phyloP scores from a whole-genome alignment of 2,329 filamentous ascomycete genomes.

The Epichloe coenophiala region DNA sequence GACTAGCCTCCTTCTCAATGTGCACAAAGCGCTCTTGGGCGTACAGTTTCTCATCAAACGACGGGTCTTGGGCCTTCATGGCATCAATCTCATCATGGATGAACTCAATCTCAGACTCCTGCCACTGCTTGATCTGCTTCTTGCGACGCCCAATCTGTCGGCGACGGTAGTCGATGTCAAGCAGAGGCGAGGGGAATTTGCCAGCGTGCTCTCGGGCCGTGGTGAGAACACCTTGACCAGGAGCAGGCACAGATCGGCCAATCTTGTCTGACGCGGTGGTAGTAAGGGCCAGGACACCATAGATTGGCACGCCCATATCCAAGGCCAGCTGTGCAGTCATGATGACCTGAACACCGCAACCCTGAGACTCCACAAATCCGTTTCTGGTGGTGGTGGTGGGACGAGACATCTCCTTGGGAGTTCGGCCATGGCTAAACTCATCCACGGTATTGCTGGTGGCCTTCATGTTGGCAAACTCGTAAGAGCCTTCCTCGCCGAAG shows the following conservation, averaged over 20 bases:
- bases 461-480: conserved; percentile 99
- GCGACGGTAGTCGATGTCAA: conserved; percentile 95
- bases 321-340: conserved; percentile 94
- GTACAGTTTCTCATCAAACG: conserved; percentile 77
- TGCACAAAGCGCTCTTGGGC: conserved; percentile 72
- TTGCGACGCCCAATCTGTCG: conserved; percentile 89
- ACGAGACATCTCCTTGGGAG: conserved; percentile 93
- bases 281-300: conserved; percentile 85
- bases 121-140: conserved; percentile 91
- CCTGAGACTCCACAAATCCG: conserved; percentile 99
- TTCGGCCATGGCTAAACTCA: conserved; percentile 89
- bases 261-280: conserved; percentile 98
- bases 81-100: conserved; percentile 85
- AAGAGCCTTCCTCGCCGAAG: conserved; percentile 97
- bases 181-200: conserved; percentile 87
- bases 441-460: conserved; percentile 96
- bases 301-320: conserved; percentile 97
- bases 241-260: conserved; percentile 89
- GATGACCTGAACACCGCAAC: conserved; percentile 94
- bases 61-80: conserved; percentile 64
- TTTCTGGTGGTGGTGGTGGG: conserved; percentile 93
- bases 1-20: conserved; percentile 70
- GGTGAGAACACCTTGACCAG: conserved; percentile 91
- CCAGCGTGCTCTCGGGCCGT: conserved; percentile 81
- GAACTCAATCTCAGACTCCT: conserved; percentile 86